Evolutionary conservation across 2,329 filamentous ascomycete genomes (phyloP).

Genomic region (Didymella pomorum): DNA sequence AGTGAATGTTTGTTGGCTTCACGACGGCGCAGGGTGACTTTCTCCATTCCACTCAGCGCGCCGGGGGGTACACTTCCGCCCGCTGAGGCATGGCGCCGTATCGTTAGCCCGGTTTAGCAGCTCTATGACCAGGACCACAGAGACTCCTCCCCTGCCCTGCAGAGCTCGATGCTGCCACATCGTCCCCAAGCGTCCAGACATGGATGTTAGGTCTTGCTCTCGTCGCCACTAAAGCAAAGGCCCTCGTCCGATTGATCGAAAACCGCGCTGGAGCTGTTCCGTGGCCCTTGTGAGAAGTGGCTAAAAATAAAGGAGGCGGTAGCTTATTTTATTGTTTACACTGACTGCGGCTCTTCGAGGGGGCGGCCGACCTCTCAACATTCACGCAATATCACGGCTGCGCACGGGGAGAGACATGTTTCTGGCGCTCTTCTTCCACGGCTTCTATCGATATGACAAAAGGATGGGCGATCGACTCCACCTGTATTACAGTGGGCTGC

Average conservation of each 20-base stretch:
- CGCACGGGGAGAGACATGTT: constrained; percentile 8
- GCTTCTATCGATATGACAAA: constrained; percentile 13
- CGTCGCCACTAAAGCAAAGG: constrained; percentile 30
- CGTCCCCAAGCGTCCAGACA: constrained; percentile 23
- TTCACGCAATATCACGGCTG: constrained; percentile 11
- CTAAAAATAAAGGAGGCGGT: constrained; percentile 31
- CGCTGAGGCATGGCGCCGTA: constrained; percentile 25
- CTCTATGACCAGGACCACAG: not conserved
- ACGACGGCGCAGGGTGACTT: constrained; percentile 33
- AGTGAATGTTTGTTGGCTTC: constrained; percentile 27
- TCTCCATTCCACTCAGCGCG: constrained; percentile 34
- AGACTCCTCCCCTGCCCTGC: constrained; percentile 5
- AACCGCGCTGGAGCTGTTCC: constrained; percentile 22
- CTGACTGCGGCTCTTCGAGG: constrained; percentile 13
- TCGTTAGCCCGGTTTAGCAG: constrained; percentile 27
- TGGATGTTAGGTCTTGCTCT: constrained; percentile 26
- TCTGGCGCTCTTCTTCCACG: constrained; percentile 1
- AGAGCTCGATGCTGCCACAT: constrained; percentile 17
- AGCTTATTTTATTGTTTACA: constrained; percentile 19
- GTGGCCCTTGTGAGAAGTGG: constrained; percentile 28
- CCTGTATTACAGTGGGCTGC: constrained; percentile 7
- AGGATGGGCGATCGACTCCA: constrained; percentile 13
- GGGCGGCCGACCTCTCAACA: constrained; percentile 7
- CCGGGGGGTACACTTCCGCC: constrained; percentile 21
- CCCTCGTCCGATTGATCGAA: constrained; percentile 29